Conservation (phyloP, 768 basidiomycete species). For the Lactarius trivialis region DNA sequence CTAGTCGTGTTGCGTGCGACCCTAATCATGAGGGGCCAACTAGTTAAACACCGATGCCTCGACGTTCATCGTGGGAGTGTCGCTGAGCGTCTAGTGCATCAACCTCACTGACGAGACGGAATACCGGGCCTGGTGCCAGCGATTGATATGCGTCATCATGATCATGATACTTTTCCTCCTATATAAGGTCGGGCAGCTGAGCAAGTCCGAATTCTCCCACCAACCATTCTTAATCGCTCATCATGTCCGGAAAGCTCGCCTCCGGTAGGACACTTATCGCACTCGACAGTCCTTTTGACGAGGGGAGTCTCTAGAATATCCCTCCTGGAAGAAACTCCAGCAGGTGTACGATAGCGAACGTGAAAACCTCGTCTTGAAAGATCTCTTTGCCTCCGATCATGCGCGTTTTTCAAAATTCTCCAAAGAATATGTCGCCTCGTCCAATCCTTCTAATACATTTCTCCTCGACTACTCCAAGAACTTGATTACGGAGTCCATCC, state of each 20-base stretch:
- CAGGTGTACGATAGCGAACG: constrained; percentile 67
- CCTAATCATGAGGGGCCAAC: no score
- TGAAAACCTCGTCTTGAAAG: constrained; percentile 74
- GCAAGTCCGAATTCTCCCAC: not conserved
- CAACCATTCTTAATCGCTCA: not conserved
- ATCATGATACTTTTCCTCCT: not conserved
- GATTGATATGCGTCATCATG: constrained; percentile 8
- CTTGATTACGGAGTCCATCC: constrained; percentile 80
- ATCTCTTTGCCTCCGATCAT: constrained; percentile 88
- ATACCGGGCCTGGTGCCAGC: not conserved
- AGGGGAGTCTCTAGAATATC: constrained; percentile 56
- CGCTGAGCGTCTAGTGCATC: no score
- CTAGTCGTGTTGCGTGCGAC: no score
- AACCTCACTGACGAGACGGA: not conserved
- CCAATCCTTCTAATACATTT: constrained; percentile 67
- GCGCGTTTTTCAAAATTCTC: constrained; percentile 83
- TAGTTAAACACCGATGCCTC: no score
- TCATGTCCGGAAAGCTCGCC: constrained; percentile 23
- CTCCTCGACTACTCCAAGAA: constrained; percentile 98
- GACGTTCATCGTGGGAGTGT: no score
- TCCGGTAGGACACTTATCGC: constrained; percentile 19
- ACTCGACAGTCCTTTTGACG: not conserved
- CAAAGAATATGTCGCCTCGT: constrained; percentile 59
- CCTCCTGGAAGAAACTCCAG: constrained; percentile 89
- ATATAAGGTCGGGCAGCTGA: constrained; percentile 4